A percentile compares a stretch with the other conserved stretches of the same genome.
Evolutionary conservation across 495 filamentous ascomycete species (phyloP).

Genomic region (Hypoxylon subgilvum): DNA sequence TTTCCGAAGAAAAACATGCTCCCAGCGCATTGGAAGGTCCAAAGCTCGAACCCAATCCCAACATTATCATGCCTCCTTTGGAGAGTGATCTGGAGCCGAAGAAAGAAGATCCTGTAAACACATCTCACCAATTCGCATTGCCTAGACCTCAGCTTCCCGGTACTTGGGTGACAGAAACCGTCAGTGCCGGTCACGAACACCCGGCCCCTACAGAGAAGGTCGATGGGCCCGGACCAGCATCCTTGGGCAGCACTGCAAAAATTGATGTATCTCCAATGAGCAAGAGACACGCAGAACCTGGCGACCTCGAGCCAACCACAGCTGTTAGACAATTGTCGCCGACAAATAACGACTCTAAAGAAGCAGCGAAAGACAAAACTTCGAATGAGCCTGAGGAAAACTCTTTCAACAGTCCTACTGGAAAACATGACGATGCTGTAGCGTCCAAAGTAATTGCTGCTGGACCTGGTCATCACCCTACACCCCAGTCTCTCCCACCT

Average conservation of each 20-base stretch:
- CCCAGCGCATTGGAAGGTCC: slow-evolving; percentile 24
- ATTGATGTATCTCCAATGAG: slow-evolving; percentile 29
- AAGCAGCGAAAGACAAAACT: slow-evolving; percentile 2
- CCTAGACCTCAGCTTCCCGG: slow-evolving; percentile 66
- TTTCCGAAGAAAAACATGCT: slow-evolving; percentile 18
- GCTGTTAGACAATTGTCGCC: slow-evolving; percentile 16
- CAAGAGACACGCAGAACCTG: slow-evolving; percentile 28
- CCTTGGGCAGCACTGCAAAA: slow-evolving; percentile 16
- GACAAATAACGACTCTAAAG: slow-evolving; percentile 1
- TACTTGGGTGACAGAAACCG: slow-evolving; percentile 67
- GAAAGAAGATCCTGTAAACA: slow-evolving; percentile 18
- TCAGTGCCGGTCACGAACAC: slow-evolving; percentile 41
- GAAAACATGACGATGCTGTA: slow-evolving; percentile 27
- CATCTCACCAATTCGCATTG: slow-evolving; percentile 25
- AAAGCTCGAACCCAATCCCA: slow-evolving; percentile 29
- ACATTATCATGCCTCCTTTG: slow-evolving; percentile 11
- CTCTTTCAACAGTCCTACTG: slow-evolving; percentile 18
- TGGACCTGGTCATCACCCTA: slow-evolving; percentile 25
- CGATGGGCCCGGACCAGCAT: slow-evolving; percentile 11
- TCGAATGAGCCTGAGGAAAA: not conserved
- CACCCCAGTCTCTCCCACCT: slow-evolving; percentile 29
- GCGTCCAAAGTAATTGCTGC: slow-evolving; percentile 26
- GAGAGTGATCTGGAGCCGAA: slow-evolving; percentile 13
- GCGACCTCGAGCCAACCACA: slow-evolving; percentile 36
- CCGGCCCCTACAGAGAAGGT: slow-evolving; percentile 26